Evolutionary conservation across 2,329 filamentous ascomycete species (phyloP), one percentile per base, ranked within the genome.

Genomic region (Colletotrichum coccodes): DNA sequence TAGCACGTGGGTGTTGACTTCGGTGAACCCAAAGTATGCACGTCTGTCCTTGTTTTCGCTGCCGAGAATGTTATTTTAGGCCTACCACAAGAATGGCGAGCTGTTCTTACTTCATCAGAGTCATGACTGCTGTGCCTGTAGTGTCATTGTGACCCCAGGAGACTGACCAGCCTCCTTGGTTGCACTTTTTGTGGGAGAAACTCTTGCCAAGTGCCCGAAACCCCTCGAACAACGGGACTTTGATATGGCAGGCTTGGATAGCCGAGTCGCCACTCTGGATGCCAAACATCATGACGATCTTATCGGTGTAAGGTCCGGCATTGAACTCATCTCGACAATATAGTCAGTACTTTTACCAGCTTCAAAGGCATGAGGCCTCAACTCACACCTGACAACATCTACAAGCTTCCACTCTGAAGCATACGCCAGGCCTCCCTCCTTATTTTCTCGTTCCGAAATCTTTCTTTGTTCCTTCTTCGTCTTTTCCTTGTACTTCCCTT

Each of bases 131-230:
- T 3, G 73, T 74, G 36, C 79, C 78, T 0, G 73, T 72, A 0
- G 28, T 64, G 8, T 65, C 46, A 23, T 75, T 72, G 68, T 80
- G 78, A 1, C 78, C 78, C 77, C 76, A 80, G 0, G 77, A 79
- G 7, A 76, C 56, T 4, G 62, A 65, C 73, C 75, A 78, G n/a
- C 71, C 72, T n/a, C 70, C 72, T 36, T 72, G 61, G 0, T 61
- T 56, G 52, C 78, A 80, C 2, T 59, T 54, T 28, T 73, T 50
- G 16, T 72, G 38, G 49, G 65, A 72, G 64, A 77, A 79, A 38
- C 75, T 76, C 2, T 70, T 74, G 8, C 70, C 65, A 26, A 64
- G 68, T 6, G 74, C 70, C 6, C 75, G 65, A 0, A 63, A 36
- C 2, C 47, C 47, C 5, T 71, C 60, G 2, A 59, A 50, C 1